Conservation (phyloP, 768 basidiomycete species). For the Fomitopsis serialis region DNA sequence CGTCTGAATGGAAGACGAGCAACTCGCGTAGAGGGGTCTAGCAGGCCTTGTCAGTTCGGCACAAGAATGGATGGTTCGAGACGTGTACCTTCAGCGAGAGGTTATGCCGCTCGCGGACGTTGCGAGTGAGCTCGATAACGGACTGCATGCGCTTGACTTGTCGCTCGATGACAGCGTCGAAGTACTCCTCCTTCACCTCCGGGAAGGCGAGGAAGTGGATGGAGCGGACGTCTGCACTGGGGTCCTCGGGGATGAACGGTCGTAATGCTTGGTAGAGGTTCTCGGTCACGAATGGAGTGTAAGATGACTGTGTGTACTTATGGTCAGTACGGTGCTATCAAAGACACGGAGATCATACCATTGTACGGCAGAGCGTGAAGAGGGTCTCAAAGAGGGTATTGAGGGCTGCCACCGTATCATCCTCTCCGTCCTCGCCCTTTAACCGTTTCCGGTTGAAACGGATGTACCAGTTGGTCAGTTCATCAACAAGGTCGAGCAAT, state of each 20-base stretch:
- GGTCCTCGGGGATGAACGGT: conserved; percentile 76
- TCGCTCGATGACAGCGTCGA: conserved; percentile 88
- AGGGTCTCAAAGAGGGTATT: conserved; percentile 96
- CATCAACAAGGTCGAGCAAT: conserved; percentile 86
- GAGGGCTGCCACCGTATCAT: conserved; percentile 82
- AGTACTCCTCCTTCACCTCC: conserved; percentile 89
- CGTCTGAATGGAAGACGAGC: conserved; percentile 87
- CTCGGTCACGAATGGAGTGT: conserved; percentile 97
- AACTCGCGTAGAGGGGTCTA: conserved; percentile 92
- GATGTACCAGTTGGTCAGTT: conserved; percentile 99
- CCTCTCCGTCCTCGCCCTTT: conserved; percentile 90
- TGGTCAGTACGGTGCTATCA: background rate
- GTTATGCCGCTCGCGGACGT: conserved; percentile 81
- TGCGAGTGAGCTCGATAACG: conserved; percentile 88
- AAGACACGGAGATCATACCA: conserved; percentile 49
- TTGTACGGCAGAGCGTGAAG: conserved; percentile 90
- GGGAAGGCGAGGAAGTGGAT: conserved; percentile 96
- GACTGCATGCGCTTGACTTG: conserved; percentile 93
- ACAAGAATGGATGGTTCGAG: background rate
- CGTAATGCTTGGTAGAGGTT: conserved; percentile 91
- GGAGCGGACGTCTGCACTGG: conserved; percentile 76
- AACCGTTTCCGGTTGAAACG: conserved; percentile 95
- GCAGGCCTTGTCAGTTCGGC: background rate
- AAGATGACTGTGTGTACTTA: conserved; percentile 66
- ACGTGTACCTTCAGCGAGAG: conserved; percentile 81